phyloP scores from a whole-genome alignment of 2,329 filamentous ascomycete species.

The Ophiostoma ulmi region DNA sequence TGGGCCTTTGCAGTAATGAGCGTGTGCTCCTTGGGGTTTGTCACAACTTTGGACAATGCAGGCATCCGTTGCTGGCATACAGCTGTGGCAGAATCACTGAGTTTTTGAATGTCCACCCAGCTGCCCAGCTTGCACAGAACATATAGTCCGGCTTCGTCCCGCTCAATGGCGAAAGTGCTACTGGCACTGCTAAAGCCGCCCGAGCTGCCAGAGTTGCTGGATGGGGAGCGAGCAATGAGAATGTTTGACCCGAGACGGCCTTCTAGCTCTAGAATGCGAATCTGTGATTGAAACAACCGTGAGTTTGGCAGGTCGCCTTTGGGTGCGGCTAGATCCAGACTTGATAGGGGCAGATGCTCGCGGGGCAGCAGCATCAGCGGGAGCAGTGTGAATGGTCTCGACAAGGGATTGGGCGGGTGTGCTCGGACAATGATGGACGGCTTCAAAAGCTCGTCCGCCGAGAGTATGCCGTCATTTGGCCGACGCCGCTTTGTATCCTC shows the following conservation, averaged over 20 bases:
- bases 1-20: constrained; percentile 45
- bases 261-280: constrained; percentile 60
- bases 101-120: constrained; percentile 57
- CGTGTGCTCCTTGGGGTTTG: constrained; percentile 27
- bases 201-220: constrained; percentile 33
- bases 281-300: constrained; percentile 55
- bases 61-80: constrained; percentile 36
- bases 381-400: constrained; percentile 52
- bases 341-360: constrained; percentile 55
- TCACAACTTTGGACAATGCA: constrained; percentile 12
- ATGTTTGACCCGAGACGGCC: constrained; percentile 54
- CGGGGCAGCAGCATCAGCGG: constrained; percentile 60
- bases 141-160: constrained; percentile 57
- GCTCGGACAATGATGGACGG: constrained; percentile 51
- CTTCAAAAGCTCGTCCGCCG: constrained; percentile 50
- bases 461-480: constrained; percentile 28
- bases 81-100: constrained; percentile 48
- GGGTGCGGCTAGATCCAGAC: constrained; percentile 53
- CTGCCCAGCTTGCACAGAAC: constrained; percentile 61
- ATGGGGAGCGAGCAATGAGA: constrained; percentile 57
- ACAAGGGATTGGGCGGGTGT: constrained; percentile 49
- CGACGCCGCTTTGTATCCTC: constrained; percentile 28
- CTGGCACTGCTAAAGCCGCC: constrained; percentile 28
- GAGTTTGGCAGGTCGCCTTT: constrained; percentile 48
- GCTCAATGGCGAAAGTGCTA: constrained; percentile 59